Evolutionary conservation across 495 filamentous ascomycete genomes (phyloP), one percentile per base, ranked within the genome.

Genomic region (Lichenothelia convexa): DNA sequence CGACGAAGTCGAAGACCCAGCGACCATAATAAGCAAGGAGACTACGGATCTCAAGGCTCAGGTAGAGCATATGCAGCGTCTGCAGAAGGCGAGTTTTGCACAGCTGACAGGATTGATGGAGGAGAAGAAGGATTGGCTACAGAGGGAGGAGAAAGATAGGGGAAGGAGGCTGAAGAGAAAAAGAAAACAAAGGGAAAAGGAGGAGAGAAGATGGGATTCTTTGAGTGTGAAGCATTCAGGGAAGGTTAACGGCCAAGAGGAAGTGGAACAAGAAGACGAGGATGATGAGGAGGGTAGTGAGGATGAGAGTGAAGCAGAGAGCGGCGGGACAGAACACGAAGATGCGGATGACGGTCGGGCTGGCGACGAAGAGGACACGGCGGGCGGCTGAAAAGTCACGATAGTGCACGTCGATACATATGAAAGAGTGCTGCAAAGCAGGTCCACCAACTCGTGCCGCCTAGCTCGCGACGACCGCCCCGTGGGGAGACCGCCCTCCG

Each of bases 71-170:
- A 40, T 61, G 24, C 46, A 54, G 38, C 38, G 56, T 29, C 42
- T 55, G 22, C 55, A 59, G 40, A 54, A 54, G 11, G 52, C 44
- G 11, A 50, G 49, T 18, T 53, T 58, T 38, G 45, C 52, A 12
- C 53, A 56, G 23, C 31, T 63, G 3, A 53, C 55, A 13, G 42
- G 42, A 17, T 34, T 55, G 12, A 47, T 44, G 18, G 48, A 56
- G 32, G 58, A 63, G 40, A 45, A 41, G 11, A 48, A 53, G 34
- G 48, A 42, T n/a, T 45, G 51, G 12, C 18, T 50, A 29, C 30
- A 42, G 20, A 38, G 44, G 21, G 41, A 56, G 22, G 2, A 20
- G 34, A 18, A 33, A 33, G 34, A 39, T 20, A 48, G 48, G 31
- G 27, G 39, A 18, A 30, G 21, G 15, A 42, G 50, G 30, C 49